These are phyloP conservation scores for Trichoderma atrobrunneum DNA, from an alignment of 2,329 filamentous ascomycete species.

Conservation along the genomic window DNA sequence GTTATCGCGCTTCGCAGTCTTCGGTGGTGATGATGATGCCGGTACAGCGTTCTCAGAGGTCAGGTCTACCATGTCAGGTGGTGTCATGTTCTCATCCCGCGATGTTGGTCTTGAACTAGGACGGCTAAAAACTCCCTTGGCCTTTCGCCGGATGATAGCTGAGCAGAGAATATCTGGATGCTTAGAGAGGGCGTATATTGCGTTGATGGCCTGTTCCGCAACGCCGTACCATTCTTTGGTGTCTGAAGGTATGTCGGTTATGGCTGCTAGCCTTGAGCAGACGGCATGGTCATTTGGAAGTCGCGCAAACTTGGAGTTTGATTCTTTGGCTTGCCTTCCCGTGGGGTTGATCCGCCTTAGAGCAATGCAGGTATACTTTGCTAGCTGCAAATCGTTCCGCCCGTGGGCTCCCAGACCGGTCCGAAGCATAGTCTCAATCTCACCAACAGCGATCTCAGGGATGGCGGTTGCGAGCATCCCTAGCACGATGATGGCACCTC, in stretches of 20 bases:
- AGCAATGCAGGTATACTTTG: conserved; percentile 94
- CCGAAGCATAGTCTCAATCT: conserved; percentile 90
- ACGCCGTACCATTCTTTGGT: conserved; percentile 96
- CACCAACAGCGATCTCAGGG: conserved; percentile 87
- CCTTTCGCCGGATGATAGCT: conserved; percentile 83
- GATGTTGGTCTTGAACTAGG: conserved; percentile 36
- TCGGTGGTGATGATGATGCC: conserved; percentile 28
- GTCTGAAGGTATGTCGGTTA: conserved; percentile 80
- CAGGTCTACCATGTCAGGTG: conserved; percentile 30
- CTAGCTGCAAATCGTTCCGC: conserved; percentile 77
- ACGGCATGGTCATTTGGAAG: conserved; percentile 91
- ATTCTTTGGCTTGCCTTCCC: conserved; percentile 75
- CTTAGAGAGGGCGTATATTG: conserved; percentile 90
- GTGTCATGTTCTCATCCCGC: conserved; percentile 43
- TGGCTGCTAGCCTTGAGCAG: conserved; percentile 72
- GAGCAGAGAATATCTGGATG: conserved; percentile 93
- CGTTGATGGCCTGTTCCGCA: conserved; percentile 92
- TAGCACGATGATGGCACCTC: conserved; percentile 91
- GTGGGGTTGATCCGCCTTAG: conserved; percentile 84
- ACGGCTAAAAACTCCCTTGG: conserved; percentile 71
- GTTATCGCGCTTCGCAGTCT: conserved; percentile 59
- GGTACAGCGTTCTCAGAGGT: conserved; percentile 30
- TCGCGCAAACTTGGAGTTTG: conserved; percentile 66
- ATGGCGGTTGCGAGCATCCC: conserved; percentile 95
- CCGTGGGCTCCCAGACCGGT: conserved; percentile 84